phyloP scores from a whole-genome alignment of 768 basidiomycete species.

The Hysterangium stoloniferum region DNA sequence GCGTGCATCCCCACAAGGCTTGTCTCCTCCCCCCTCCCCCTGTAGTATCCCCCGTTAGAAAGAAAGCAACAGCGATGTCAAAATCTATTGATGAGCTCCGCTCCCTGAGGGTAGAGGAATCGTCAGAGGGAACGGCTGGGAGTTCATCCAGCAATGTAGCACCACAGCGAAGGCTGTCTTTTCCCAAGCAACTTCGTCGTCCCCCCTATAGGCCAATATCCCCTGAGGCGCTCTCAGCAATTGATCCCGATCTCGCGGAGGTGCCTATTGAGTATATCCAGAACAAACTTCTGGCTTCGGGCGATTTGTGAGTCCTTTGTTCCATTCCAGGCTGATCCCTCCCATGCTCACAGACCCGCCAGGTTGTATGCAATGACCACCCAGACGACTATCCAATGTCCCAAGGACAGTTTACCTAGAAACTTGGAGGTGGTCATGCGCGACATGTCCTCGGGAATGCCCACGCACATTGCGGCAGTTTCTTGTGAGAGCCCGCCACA shows the following conservation, averaged over 20 bases:
- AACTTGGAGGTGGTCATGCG: conserved; percentile 36
- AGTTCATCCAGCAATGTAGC: not conserved
- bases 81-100: too few relatives aligned
- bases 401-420: conserved; percentile 31
- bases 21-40: not conserved
- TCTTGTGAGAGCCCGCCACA: conserved; percentile 17
- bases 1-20: too few relatives aligned
- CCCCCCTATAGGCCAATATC: conserved; percentile 53
- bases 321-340: too few relatives aligned
- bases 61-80: too few relatives aligned
- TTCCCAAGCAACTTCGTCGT: conserved; percentile 62
- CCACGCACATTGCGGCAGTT: conserved; percentile 29
- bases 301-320: conserved; percentile 30
- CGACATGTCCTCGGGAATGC: conserved; percentile 21
- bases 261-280: conserved; percentile 60
- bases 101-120: too few relatives aligned
- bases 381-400: conserved; percentile 14
- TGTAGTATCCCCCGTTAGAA: too few relatives aligned
- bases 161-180: not conserved
- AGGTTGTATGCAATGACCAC: not conserved
- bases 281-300: conserved; percentile 37
- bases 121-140: too few relatives aligned
- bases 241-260: conserved; percentile 42
- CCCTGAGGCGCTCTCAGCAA: conserved; percentile 42
- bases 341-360: too few relatives aligned